Percentiles rank a stretch among this genome's conserved stretches.
These are phyloP conservation scores for Myriosclerotinia curreyana DNA, from an alignment of 2,329 filamentous ascomycete genomes.

Conservation along the genomic window DNA sequence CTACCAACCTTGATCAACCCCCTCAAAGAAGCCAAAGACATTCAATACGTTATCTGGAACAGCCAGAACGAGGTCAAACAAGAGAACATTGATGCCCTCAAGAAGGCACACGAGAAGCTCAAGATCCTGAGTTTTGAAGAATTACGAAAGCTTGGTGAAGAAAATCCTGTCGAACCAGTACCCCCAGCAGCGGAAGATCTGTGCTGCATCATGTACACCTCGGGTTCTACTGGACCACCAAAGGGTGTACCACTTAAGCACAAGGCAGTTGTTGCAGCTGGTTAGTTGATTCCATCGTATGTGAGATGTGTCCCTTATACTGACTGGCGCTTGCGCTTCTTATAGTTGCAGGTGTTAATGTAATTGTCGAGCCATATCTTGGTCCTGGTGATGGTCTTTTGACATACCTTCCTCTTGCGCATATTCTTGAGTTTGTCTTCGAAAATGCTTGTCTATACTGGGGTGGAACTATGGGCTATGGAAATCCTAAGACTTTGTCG, in stretches of 20 bases:
- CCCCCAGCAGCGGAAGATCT: slow-evolving; percentile 73
- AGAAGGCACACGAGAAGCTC: slow-evolving; percentile 52
- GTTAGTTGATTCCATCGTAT: slow-evolving; percentile 62
- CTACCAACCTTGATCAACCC: slow-evolving; percentile 56
- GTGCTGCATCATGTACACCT: slow-evolving; percentile 83
- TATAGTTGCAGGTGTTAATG: slow-evolving; percentile 72
- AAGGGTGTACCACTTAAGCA: slow-evolving; percentile 88
- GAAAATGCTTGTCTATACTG: slow-evolving; percentile 87
- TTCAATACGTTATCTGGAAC: slow-evolving; percentile 54
- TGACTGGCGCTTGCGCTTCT: slow-evolving; percentile 9
- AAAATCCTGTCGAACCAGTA: slow-evolving; percentile 66
- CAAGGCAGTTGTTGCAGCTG: slow-evolving; percentile 74
- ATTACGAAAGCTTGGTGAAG: slow-evolving; percentile 47
- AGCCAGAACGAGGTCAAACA: slow-evolving; percentile 49
- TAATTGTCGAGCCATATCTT: slow-evolving; percentile 72
- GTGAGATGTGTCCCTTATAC: slow-evolving; percentile 40
- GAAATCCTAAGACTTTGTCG: slow-evolving; percentile 81
- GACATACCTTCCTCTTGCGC: slow-evolving; percentile 88
- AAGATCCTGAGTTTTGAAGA: slow-evolving; percentile 52
- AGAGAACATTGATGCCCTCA: slow-evolving; percentile 50
- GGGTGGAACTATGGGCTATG: slow-evolving; percentile 90
- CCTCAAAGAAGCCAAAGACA: slow-evolving; percentile 53
- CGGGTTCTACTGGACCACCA: slow-evolving; percentile 81
- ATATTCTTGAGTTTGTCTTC: slow-evolving; percentile 93
- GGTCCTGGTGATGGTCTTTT: slow-evolving; percentile 74